Evolutionary conservation across 2,329 filamentous ascomycete genomes (phyloP), one percentile per base, ranked within the genome.

Genomic region (Cladophialophora immunda): DNA sequence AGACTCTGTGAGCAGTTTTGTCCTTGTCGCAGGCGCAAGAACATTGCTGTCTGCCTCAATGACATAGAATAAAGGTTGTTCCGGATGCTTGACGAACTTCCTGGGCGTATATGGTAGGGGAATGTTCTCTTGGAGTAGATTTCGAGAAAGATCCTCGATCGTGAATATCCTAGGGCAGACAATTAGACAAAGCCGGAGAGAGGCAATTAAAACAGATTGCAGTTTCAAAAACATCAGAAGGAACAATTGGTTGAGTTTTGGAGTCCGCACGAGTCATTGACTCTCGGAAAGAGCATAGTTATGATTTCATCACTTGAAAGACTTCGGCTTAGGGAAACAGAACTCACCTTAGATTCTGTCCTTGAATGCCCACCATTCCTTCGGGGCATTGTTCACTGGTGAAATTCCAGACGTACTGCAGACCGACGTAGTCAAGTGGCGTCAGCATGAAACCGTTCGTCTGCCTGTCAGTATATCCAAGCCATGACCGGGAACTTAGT

Each of bases 401-500:
- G 76, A 99, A 98, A 74, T 95, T 97, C 90, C 94, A 97, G 3
- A 92, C 94, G 84, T 93, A 97, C 78, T 97, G 93, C 30, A 99
- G 86, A 47, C 91, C 89, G 61, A 90, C 89, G 75, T 97, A 97
- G 77, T 92, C 92, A 32, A 99, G 81, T 0, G 96, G 95, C 0
- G 94, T 97, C 72, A 98, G 89, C 80, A 96, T 92, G 75, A 97
- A 97, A 41, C 90, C 90, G 75, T 92, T 92, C 2, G 91, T 94
- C 67, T 94, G 90, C 1, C 92, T 89, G 74, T 98, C 93, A 0
- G 93, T 91, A 76, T 98, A 98, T 52, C 94, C 94, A 3, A 99
- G 85, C 94, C 94, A 99, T n/a, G 95, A 92, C 64, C 94, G 89
- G 17, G 94, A 96, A 77, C 93, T 97, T 62, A 98, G 85, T 2